Base-by-base conservation (phyloP, 2,329 filamentous ascomycete genomes). In the Didymella keratinophila region DNA sequence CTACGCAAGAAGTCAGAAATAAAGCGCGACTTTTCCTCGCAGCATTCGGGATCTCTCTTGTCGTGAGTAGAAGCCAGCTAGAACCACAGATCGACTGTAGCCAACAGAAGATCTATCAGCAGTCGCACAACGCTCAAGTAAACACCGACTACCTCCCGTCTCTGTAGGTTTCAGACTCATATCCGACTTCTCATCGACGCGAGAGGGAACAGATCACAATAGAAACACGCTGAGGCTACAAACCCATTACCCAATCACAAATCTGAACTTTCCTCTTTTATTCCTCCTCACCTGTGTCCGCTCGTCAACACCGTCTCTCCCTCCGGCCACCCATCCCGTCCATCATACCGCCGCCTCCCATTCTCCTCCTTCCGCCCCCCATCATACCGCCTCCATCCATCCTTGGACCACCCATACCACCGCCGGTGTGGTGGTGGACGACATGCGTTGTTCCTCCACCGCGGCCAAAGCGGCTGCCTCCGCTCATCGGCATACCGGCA, bases 381-480 rank as follows among this genome's bases (percentile, higher is more conserved):
- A 44, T 34, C 48, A 50, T 50, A 25, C 34, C 37, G 18, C 53
- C 48, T 28, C 54, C 47, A 4, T 47, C 54, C 20, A 56, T 46
- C 18, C 46, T 18, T 12, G 27, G 37, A 8, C 54, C 54, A 5
- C 47, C 18, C 41, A 56, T 56, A 9, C 53, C 53, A 11, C 53
- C 53, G 5, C 46, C 18, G 11, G 41, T 56, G 27, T 56, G 54
- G 6, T 36, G 32, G 25, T 56, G 54, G 32, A 56, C 54, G n/a
- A 56, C 54, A 23, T 56, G 54, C 16, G 42, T 52, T 0, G 54
- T 51, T 28, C 54, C 42, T 14, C 54, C 54, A 5, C 54, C 47
- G 7, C 54, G 23, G 8, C 54, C 54, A 16, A 51, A 56, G 14
- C 47, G 54, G 12, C 47, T 56, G 7, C 54, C 54, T n/a, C 47